Conservation (phyloP, 768 basidiomycete species). For the Chalciporus piperatus region DNA sequence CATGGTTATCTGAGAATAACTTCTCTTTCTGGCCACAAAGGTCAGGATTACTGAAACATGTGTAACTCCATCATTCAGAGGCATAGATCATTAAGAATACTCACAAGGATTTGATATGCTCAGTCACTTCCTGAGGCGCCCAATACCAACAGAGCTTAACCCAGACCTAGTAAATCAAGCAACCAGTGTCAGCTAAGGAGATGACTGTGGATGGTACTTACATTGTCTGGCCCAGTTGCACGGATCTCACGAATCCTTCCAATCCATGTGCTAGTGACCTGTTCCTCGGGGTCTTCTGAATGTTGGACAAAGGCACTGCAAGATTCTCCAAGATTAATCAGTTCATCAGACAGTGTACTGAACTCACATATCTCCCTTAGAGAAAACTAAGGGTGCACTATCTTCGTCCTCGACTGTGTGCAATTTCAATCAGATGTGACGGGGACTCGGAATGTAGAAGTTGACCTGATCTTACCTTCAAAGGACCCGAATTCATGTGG, state of each 20-base stretch:
- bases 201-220: slow-evolving; percentile 14
- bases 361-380: slow-evolving; percentile 23
- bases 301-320: slow-evolving; percentile 17
- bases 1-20: slow-evolving; percentile 46
- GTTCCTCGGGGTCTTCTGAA: slow-evolving; percentile 22
- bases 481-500: slow-evolving; percentile 8
- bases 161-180: slow-evolving; percentile 43
- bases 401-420: slow-evolving; percentile 13
- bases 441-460: background rate
- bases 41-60: slow-evolving; percentile 33
- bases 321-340: slow-evolving; percentile 26
- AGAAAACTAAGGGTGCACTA: slow-evolving; percentile 25
- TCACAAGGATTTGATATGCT: slow-evolving; percentile 48
- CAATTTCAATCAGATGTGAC: background rate
- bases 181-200: background rate
- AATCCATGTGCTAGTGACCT: slow-evolving; percentile 46
- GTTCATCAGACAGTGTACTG: background rate
- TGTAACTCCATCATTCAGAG: background rate
- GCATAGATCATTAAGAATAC: slow-evolving; percentile 11
- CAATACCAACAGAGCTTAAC: slow-evolving; percentile 55
- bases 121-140: slow-evolving; percentile 44
- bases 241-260: slow-evolving; percentile 48
- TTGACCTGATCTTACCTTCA: slow-evolving; percentile 10
- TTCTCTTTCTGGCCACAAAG: slow-evolving; percentile 48
- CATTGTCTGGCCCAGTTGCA: slow-evolving; percentile 24